These are phyloP conservation scores for Pterocarpus macrocarpus DNA, from an alignment of 306 rosid species.

Conservation along the genomic window DNA sequence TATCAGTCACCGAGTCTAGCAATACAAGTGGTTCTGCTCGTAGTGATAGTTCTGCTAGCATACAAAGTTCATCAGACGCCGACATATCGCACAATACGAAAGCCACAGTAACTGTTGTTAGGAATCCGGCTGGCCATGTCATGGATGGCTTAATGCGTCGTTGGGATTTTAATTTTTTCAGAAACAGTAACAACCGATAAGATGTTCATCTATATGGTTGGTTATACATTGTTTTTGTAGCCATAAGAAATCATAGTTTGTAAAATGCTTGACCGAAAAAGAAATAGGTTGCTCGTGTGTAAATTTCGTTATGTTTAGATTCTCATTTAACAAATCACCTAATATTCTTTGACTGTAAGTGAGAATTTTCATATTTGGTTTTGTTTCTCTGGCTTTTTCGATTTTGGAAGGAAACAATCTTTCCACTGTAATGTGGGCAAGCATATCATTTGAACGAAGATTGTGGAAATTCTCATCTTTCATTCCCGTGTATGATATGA, in stretches of 20 bases:
- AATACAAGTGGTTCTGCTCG: conserved; percentile 58
- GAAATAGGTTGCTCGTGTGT: conserved; percentile 61
- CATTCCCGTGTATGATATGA: background rate
- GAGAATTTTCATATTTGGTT: conserved; percentile 38
- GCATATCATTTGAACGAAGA: background rate
- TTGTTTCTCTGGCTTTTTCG: conserved; percentile 5
- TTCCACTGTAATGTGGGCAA: background rate
- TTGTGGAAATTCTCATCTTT: conserved; percentile 1
- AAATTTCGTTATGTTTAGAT: conserved; percentile 49
- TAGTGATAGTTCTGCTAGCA: conserved; percentile 57
- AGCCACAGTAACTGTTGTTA: conserved; percentile 86
- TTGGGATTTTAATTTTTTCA: conserved; percentile 96
- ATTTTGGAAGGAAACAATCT: conserved; percentile 30
- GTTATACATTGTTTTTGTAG: conserved; percentile 63
- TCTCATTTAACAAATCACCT: conserved; percentile 45
- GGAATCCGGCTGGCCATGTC: conserved; percentile 77
- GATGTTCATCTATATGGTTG: conserved; percentile 46
- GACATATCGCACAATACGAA: conserved; percentile 89
- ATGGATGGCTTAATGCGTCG: conserved; percentile 97
- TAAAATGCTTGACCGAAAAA: conserved; percentile 56
- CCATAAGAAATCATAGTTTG: conserved; percentile 54
- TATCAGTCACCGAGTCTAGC: conserved; percentile 58
- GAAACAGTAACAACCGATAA: conserved; percentile 71
- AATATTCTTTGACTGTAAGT: conserved; percentile 55
- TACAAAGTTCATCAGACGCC: conserved; percentile 62